These are phyloP conservation scores for Pyrus communis DNA, from an alignment of 306 rosid species.

Conservation along the genomic window DNA sequence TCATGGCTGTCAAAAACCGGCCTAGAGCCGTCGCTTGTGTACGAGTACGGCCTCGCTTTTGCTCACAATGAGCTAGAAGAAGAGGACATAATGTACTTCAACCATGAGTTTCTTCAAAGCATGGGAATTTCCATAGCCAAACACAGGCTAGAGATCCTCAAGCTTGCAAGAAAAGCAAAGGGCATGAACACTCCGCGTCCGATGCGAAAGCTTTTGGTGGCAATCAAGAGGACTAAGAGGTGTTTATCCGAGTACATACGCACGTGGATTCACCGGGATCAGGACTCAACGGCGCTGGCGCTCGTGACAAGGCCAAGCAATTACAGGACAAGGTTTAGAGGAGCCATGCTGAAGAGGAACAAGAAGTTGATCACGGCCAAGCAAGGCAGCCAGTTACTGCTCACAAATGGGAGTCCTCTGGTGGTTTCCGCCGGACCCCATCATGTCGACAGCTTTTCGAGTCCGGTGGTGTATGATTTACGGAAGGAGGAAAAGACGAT, in stretches of 20 bases:
- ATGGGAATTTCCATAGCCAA: slow-evolving; percentile 96
- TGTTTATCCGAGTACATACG: slow-evolving; percentile 40
- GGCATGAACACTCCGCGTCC: slow-evolving; percentile 26
- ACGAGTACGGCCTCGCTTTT: slow-evolving; percentile 75
- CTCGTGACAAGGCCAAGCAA: slow-evolving; percentile 50
- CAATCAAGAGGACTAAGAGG: slow-evolving; percentile 62
- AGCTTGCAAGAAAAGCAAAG: slow-evolving; percentile 52
- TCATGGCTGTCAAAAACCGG: slow-evolving; percentile 79
- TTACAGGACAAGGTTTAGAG: slow-evolving; percentile 42
- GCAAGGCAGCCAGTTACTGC: slow-evolving; percentile 43
- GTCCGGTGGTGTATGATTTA: slow-evolving; percentile 47
- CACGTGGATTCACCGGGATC: slow-evolving; percentile 27
- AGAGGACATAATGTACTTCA: slow-evolving; percentile 73
- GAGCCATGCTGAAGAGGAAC: slow-evolving; percentile 52
- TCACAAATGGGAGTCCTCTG: slow-evolving; percentile 47
- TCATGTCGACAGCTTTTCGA: slow-evolving; percentile 34
- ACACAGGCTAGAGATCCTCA: slow-evolving; percentile 87
- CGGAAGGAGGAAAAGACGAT: slow-evolving; percentile 32
- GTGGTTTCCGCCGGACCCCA: slow-evolving; percentile 16
- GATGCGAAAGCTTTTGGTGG: slow-evolving; percentile 44
- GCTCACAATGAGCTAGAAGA: slow-evolving; percentile 86
- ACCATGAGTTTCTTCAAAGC: slow-evolving; percentile 94
- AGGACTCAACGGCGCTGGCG: slow-evolving; percentile 54
- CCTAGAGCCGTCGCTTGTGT: slow-evolving; percentile 68
- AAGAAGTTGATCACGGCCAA: slow-evolving; percentile 35